Percentiles rank a stretch among this genome's conserved stretches.
Evolutionary conservation across 1,284 basidiomycete genomes (phyloP).

Genomic region (Mycena sp.): DNA sequence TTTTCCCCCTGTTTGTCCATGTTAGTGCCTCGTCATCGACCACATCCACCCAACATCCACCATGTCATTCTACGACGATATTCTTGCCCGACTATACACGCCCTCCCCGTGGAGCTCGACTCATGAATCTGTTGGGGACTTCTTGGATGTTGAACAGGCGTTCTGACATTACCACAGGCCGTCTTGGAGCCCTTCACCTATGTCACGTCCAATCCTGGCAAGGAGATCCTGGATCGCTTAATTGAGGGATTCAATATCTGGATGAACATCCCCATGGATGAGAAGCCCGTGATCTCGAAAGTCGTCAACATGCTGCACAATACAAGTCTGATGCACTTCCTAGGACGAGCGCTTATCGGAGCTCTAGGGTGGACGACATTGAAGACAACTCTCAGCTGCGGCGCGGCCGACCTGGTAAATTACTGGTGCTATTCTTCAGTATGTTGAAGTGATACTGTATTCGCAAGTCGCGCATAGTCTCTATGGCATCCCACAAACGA

Average conservation of each 20-base stretch:
- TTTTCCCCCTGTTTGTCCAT: too few relatives aligned
- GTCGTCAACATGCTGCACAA: conserved; percentile 95
- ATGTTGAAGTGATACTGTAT: neutral
- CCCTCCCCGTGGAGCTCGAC: too few relatives aligned
- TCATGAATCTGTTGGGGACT: too few relatives aligned
- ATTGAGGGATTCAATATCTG: conserved; percentile 96
- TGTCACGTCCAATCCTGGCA: conserved; percentile 87
- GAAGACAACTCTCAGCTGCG: conserved; percentile 94
- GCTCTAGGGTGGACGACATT: conserved; percentile 90
- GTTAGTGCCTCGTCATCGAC: too few relatives aligned
- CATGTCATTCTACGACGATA: too few relatives aligned
- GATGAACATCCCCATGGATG: conserved; percentile 82
- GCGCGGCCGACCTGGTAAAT: conserved; percentile 80
- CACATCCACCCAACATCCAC: too few relatives aligned
- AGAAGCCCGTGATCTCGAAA: conserved; percentile 78
- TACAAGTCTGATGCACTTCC: conserved; percentile 85
- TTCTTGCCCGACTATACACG: too few relatives aligned
- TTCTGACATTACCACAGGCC: conserved; percentile 43
- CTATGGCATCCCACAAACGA: conserved; percentile 95
- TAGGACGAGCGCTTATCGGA: neutral
- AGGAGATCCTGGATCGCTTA: conserved; percentile 89
- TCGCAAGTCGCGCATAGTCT: neutral
- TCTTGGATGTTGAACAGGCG: too few relatives aligned
- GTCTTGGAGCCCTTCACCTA: conserved; percentile 92
- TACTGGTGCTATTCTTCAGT: conserved; percentile 21